Conservation (phyloP, 2,329 filamentous ascomycete genomes). For the Ceratocystis harringtonii region DNA sequence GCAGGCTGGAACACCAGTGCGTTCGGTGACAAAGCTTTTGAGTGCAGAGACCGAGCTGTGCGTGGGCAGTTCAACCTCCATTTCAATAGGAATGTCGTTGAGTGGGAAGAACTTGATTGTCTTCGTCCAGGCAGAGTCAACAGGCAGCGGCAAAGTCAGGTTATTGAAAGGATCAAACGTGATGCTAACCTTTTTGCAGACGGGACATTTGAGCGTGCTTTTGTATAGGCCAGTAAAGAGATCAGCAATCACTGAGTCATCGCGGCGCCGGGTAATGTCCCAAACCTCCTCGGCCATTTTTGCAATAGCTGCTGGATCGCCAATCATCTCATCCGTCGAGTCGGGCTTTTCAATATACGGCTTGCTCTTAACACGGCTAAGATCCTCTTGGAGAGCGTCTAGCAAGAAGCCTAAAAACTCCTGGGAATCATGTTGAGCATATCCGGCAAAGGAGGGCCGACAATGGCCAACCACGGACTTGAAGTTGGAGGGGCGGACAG, state of each 20-base stretch:
- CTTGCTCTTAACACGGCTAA: constrained; percentile 88
- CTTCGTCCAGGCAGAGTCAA: constrained; percentile 68
- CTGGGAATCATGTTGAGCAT: constrained; percentile 92
- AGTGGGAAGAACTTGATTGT: constrained; percentile 65
- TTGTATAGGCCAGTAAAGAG: constrained; percentile 98
- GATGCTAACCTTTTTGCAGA: constrained; percentile 89
- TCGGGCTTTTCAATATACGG: constrained; percentile 96
- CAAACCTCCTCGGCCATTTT: constrained; percentile 79
- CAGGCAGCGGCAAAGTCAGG: constrained; percentile 75
- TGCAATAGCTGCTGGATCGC: constrained; percentile 63
- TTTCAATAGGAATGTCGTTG: constrained; percentile 50
- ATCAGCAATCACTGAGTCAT: constrained; percentile 90
- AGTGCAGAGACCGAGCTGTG: constrained; percentile 52
- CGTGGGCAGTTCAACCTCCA: constrained; percentile 69
- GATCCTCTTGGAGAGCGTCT: constrained; percentile 85
- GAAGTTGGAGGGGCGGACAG: constrained; percentile 54
- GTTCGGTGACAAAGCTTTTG: constrained; percentile 55
- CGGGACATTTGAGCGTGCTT: constrained; percentile 84
- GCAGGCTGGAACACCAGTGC: constrained; percentile 47
- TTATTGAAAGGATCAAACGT: constrained; percentile 98
- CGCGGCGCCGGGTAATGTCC: constrained; percentile 79
- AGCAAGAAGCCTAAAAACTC: constrained; percentile 92
- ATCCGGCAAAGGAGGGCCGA: constrained; percentile 77
- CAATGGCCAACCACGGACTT: constrained; percentile 43
- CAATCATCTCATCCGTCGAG: constrained; percentile 90